Conservation (phyloP, 2,329 filamentous ascomycete species). For the Fusarium circinatum region DNA sequence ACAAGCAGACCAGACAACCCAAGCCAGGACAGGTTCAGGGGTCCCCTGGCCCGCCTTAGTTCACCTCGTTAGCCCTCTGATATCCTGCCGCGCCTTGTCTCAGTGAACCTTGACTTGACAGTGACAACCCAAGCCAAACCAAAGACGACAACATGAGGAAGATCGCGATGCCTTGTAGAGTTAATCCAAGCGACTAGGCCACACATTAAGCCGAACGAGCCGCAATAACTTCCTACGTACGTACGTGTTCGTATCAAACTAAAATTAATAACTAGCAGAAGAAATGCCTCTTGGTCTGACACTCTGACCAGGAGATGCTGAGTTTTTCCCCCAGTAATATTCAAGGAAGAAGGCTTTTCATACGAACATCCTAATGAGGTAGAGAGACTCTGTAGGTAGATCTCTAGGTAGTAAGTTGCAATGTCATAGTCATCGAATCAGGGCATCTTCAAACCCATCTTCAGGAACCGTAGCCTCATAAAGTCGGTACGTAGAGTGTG, state of each 20-base stretch:
- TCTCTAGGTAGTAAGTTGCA: not conserved
- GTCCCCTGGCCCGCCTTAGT: constrained; percentile 25
- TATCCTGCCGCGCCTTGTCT: constrained; percentile 32
- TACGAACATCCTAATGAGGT: not conserved
- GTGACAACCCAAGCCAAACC: constrained; percentile 20
- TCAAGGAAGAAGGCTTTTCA: not conserved
- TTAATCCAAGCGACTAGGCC: not conserved
- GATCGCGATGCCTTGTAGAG: constrained; percentile 17
- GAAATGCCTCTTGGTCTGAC: constrained; percentile 3
- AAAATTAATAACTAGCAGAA: not conserved
- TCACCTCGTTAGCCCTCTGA: constrained; percentile 1
- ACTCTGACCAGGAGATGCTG: constrained; percentile 8
- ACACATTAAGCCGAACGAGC: constrained; percentile 6
- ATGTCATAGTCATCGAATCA: not conserved
- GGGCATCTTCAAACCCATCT: not conserved
- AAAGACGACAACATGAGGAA: constrained; percentile 8
- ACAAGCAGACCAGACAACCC: not conserved
- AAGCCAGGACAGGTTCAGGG: constrained; percentile 9
- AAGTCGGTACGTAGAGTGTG: constrained; percentile 1
- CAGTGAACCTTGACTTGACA: constrained; percentile 20
- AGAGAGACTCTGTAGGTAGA: not conserved
- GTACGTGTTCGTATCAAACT: not conserved
- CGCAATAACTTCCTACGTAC: not conserved
- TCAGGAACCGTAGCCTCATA: constrained; percentile 5
- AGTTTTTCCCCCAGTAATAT: constrained; percentile 11